These are phyloP conservation scores for Seiridium unicorne DNA, from an alignment of 2,329 filamentous ascomycete genomes.

Conservation along the genomic window DNA sequence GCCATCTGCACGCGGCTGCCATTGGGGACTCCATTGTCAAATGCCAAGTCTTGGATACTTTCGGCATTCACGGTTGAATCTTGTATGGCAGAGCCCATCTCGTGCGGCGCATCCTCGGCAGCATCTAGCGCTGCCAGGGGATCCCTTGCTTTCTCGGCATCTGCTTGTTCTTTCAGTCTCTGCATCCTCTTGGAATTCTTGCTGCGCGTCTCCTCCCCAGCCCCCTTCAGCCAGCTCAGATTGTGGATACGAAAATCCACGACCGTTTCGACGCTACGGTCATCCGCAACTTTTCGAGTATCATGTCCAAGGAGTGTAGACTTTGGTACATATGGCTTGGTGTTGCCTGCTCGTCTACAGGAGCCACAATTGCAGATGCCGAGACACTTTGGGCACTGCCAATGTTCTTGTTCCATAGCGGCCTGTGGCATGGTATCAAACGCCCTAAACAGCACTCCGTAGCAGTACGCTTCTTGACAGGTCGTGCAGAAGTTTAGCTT, in stretches of 20 bases:
- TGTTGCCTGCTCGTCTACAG: conserved; percentile 67
- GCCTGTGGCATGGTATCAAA: conserved; percentile 87
- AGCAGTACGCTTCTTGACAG: conserved; percentile 81
- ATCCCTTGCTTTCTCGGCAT: conserved; percentile 55
- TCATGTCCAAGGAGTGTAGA: conserved; percentile 88
- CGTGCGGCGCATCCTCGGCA: conserved; percentile 24
- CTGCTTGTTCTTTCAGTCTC: conserved; percentile 52
- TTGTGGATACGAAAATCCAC: conserved; percentile 93
- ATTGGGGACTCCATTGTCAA: conserved; percentile 5
- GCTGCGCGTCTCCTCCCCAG: conserved; percentile 56
- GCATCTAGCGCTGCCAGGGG: conserved; percentile 19
- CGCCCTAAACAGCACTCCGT: conserved; percentile 86
- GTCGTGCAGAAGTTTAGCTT: conserved; percentile 79
- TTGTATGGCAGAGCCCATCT: conserved; percentile 27
- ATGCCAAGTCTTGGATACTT: background rate
- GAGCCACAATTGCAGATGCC: conserved; percentile 83
- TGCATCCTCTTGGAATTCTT: conserved; percentile 58
- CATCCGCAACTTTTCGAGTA: conserved; percentile 85
- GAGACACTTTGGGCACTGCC: conserved; percentile 86
- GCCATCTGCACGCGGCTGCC: conserved; percentile 22
- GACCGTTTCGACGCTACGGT: conserved; percentile 83
- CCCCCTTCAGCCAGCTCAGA: conserved; percentile 71
- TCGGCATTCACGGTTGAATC: conserved; percentile 7
- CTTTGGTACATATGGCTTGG: conserved; percentile 79
- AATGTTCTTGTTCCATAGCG: conserved; percentile 76